A percentile compares a stretch with the other conserved stretches of the same genome.
Evolutionary conservation across 2,329 filamentous ascomycete species (phyloP).

Genomic region (Triangularia verruculosa): DNA sequence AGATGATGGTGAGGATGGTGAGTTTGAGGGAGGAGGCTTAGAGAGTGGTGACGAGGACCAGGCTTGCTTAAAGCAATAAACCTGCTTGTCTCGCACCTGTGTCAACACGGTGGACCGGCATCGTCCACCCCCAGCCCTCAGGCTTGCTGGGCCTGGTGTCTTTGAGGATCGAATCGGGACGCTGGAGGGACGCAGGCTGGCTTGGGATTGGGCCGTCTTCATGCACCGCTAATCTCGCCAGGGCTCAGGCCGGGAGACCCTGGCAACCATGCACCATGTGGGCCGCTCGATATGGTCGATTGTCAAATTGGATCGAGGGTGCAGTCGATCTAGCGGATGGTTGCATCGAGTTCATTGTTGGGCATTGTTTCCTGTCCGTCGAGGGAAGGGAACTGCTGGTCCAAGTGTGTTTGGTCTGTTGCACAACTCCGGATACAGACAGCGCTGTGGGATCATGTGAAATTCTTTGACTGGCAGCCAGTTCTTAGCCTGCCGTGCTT

Average conservation of each 20-base stretch:
- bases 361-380: not conserved
- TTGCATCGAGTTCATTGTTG: constrained; percentile 15
- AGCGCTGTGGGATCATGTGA: not conserved
- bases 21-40: not conserved
- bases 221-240: constrained; percentile 31
- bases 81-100: not conserved
- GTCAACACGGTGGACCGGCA: constrained; percentile 1
- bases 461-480: not conserved
- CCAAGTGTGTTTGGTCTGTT: not conserved
- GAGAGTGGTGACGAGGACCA: constrained; percentile 5
- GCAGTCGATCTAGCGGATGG: constrained; percentile 18
- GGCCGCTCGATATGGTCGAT: constrained; percentile 9
- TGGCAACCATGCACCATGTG: constrained; percentile 15
- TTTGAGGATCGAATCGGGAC: not conserved
- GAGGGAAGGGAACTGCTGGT: not conserved
- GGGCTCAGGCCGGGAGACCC: constrained; percentile 24
- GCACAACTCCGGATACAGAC: not conserved
- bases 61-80: constrained; percentile 3
- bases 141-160: not conserved
- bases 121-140: not conserved
- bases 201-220: constrained; percentile 27
- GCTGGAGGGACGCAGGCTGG: constrained; percentile 17
- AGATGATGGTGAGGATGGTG: constrained; percentile 5
- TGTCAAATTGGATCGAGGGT: constrained; percentile 20
- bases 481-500: not conserved